Conservation (phyloP, 495 filamentous ascomycete genomes). For the Penicillium goetzii region DNA sequence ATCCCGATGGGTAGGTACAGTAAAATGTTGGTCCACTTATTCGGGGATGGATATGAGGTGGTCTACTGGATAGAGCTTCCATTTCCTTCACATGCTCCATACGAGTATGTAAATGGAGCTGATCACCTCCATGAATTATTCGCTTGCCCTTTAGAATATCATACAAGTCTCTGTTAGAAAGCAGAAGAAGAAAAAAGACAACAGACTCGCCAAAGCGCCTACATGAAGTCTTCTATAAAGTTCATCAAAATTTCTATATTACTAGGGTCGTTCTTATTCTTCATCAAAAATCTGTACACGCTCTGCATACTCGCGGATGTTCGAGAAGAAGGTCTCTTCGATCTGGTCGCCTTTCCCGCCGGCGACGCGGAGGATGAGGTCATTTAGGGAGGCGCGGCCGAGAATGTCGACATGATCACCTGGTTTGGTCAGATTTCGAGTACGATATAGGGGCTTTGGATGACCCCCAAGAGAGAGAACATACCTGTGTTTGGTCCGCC, state of each 20-base stretch:
- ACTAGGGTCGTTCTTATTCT: constrained; percentile 29
- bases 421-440: constrained; percentile 25
- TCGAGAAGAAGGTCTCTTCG: constrained; percentile 73
- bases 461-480: not conserved
- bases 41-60: too few species aligned
- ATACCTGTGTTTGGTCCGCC: constrained; percentile 90
- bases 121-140: too few species aligned
- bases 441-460: not conserved
- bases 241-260: constrained; percentile 11
- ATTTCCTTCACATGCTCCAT: too few species aligned
- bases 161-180: not conserved
- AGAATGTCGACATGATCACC: constrained; percentile 97
- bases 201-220: not conserved
- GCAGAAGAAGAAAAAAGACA: not conserved
- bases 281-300: constrained; percentile 78
- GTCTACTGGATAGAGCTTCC: too few species aligned
- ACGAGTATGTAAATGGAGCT: not conserved
- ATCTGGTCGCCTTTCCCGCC: constrained; percentile 86
- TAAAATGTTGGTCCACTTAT: too few species aligned
- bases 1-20: too few species aligned
- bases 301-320: constrained; percentile 78
- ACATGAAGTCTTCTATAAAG: not conserved
- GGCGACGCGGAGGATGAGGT: constrained; percentile 84
- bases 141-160: too few species aligned
- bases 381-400: constrained; percentile 84